Evolutionary conservation across 352 stramenopile species (phyloP).

Genomic region (Globisporangium middletonii): DNA sequence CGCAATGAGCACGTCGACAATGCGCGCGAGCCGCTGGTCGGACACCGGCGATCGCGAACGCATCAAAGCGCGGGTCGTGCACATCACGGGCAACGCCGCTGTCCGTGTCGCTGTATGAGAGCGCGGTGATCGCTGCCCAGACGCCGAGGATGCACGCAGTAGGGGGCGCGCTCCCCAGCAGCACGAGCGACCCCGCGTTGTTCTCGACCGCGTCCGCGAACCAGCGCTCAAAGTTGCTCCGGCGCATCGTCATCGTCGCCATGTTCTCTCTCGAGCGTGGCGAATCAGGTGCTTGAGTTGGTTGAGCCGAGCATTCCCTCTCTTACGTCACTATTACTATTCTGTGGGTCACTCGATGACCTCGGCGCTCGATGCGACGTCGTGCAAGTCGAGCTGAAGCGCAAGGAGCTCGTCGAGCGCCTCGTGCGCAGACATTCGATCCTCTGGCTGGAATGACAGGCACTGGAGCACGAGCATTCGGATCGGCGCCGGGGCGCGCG

Average conservation of each 20-base stretch:
- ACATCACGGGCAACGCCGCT: background rate
- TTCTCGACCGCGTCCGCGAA: slow-evolving; percentile 1
- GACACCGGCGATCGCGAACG: background rate
- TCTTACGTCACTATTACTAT: background rate
- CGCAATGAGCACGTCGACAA: slow-evolving; percentile 1
- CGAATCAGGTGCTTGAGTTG: background rate
- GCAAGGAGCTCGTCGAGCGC: slow-evolving; percentile 23
- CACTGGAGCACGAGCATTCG: slow-evolving; percentile 36
- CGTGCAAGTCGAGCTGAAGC: slow-evolving; percentile 19
- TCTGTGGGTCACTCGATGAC: background rate
- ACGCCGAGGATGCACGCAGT: background rate
- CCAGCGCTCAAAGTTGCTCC: slow-evolving; percentile 6
- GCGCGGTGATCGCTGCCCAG: slow-evolving; percentile 1
- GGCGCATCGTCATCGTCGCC: background rate
- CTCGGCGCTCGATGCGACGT: slow-evolving; percentile 15
- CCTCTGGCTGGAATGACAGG: slow-evolving; percentile 37
- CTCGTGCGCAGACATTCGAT: slow-evolving; percentile 29
- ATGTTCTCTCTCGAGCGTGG: background rate
- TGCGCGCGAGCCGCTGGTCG: slow-evolving; percentile 1
- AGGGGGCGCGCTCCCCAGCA: slow-evolving; percentile 1
- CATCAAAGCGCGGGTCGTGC: background rate
- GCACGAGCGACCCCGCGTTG: slow-evolving; percentile 5
- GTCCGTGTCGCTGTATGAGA: background rate
- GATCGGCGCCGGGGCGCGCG: slow-evolving; percentile 21
- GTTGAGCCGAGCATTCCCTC: background rate